phyloP scores from a whole-genome alignment of 148 eudicot species.

The Spergularia marina region DNA sequence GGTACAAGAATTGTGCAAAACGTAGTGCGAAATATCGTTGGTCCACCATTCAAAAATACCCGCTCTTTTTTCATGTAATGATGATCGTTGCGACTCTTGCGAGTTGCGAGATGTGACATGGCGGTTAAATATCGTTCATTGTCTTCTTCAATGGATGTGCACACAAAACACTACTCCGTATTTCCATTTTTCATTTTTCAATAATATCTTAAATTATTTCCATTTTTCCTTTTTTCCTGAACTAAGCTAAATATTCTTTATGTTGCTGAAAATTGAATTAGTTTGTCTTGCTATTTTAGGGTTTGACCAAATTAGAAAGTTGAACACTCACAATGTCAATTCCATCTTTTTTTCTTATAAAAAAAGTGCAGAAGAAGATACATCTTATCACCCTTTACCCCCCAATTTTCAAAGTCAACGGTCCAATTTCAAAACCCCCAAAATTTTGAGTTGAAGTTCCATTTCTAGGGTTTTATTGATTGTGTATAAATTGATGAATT shows the following conservation, averaged over 20 bases:
- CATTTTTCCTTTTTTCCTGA: neutral
- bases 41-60: too few species aligned
- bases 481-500: neutral
- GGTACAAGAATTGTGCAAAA: too few species aligned
- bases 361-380: neutral
- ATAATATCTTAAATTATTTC: neutral
- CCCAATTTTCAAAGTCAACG: conserved; percentile 8
- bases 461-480: conserved; percentile 6
- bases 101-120: neutral
- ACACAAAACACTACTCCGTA: too few species aligned
- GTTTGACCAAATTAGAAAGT: neutral
- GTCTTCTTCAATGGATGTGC: neutral
- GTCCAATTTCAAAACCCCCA: conserved; percentile 11
- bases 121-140: neutral
- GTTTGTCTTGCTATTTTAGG: neutral
- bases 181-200: neutral
- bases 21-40: too few species aligned
- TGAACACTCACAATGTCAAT: neutral
- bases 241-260: neutral
- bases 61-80: too few species aligned
- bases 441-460: neutral
- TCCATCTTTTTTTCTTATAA: neutral
- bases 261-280: neutral
- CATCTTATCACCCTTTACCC: neutral
- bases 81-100: neutral